A percentile compares a stretch with the other conserved stretches of the same genome.
Conservation (phyloP, 257 asterid genomes). For the Jacaranda mimosifolia region DNA sequence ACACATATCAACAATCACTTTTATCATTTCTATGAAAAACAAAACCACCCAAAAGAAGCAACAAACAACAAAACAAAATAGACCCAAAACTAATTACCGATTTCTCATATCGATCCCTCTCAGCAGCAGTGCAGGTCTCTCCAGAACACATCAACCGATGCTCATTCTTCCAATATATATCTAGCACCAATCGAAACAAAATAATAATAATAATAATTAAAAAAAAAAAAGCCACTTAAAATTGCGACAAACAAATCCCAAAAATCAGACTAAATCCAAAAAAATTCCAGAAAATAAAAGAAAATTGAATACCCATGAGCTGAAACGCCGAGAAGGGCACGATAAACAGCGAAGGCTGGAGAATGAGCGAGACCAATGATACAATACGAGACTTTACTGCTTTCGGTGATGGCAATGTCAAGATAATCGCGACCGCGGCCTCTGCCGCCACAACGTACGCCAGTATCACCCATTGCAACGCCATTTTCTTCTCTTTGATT, state of each 20-base stretch:
- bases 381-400: slow-evolving; percentile 68
- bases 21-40: slow-evolving; percentile 52
- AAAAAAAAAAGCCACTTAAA: slow-evolving; percentile 17
- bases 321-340: slow-evolving; percentile 88
- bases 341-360: slow-evolving; percentile 83
- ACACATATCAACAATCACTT: too few species aligned
- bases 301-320: slow-evolving; percentile 69
- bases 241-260: background rate
- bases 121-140: slow-evolving; percentile 87
- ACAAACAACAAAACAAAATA: background rate
- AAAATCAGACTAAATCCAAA: background rate
- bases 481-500: slow-evolving; percentile 50
- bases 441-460: slow-evolving; percentile 89
- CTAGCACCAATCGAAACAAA: slow-evolving; percentile 42
- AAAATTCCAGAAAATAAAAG: background rate
- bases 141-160: slow-evolving; percentile 88
- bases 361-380: slow-evolving; percentile 67
- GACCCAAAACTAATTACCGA: slow-evolving; percentile 54
- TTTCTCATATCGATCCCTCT: slow-evolving; percentile 95
- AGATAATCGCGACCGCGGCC: slow-evolving; percentile 68
- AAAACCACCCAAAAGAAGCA: background rate
- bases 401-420: slow-evolving; percentile 83
- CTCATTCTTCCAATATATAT: slow-evolving; percentile 92
- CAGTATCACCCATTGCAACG: slow-evolving; percentile 91
- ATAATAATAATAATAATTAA: background rate